Evolutionary conservation across 441 rosid genomes (phyloP).

Genomic region (Erodium texanum): DNA sequence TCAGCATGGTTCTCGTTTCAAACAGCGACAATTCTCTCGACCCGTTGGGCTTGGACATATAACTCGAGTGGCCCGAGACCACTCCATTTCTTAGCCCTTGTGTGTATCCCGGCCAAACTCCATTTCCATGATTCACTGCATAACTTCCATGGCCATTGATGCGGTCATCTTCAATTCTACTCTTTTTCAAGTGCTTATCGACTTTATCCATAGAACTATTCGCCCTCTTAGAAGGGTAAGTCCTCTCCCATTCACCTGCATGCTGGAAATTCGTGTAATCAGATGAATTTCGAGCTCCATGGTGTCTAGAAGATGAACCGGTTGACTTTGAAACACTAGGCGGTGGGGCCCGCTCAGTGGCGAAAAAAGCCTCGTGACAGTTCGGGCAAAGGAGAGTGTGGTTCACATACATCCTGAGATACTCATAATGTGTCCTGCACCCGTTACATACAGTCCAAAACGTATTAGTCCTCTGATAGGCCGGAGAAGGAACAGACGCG

Average conservation of each 20-base stretch:
- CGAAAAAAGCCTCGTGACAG: slow-evolving; percentile 58
- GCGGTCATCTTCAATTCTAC: slow-evolving; percentile 26
- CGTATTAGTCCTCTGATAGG: slow-evolving; percentile 38
- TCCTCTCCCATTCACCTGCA: too few species aligned
- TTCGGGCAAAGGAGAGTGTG: slow-evolving; percentile 72
- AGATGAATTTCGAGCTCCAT: too few species aligned
- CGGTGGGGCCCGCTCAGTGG: slow-evolving; percentile 56
- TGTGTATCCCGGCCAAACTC: too few species aligned
- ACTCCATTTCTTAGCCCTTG: too few species aligned
- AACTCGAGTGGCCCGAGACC: too few species aligned
- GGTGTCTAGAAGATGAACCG: slow-evolving; percentile 10
- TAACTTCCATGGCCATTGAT: slow-evolving; percentile 27
- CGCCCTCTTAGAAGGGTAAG: too few species aligned
- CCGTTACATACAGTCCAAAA: slow-evolving; percentile 80
- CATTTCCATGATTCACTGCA: slow-evolving; percentile 10
- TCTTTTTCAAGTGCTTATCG: slow-evolving; percentile 48
- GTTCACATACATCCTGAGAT: slow-evolving; percentile 61
- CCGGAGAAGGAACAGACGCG: slow-evolving; percentile 4
- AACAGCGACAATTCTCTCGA: slow-evolving; percentile 38
- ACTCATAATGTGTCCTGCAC: slow-evolving; percentile 78
- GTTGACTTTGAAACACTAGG: slow-evolving; percentile 26
- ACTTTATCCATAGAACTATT: slow-evolving; percentile 38
- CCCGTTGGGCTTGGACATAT: slow-evolving; percentile 12
- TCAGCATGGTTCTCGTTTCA: slow-evolving; percentile 46
- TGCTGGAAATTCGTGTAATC: too few species aligned